Evolutionary conservation across 2,329 filamentous ascomycete genomes (phyloP), one percentile per base, ranked within the genome.

Genomic region (Sporothrix mexicana): DNA sequence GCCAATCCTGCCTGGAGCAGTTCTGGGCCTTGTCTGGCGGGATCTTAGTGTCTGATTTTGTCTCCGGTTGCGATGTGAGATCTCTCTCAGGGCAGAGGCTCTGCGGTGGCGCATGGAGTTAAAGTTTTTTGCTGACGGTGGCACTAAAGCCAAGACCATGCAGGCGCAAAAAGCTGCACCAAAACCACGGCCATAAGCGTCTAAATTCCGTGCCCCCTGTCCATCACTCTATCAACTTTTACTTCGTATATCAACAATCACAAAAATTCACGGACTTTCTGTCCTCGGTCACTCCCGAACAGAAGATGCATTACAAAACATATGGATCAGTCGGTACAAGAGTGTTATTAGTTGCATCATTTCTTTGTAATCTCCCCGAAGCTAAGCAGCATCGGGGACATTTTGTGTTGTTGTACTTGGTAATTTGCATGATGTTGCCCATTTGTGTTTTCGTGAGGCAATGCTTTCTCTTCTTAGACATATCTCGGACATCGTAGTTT

Each of bases 51-150:
- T 7, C 30, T 5, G 3, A 7, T 36, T 36, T 36, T 36, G 30
- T 36, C 30, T 36, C 30, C 30, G 30, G 30, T 36, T 36, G 30
- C 30, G 30, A 36, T 36, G 30, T 30, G 30, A 5, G 30, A 30
- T 30, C 30, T n/a, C n/a, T n/a, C n/a, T n/a, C n/a, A n/a, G n/a
- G n/a, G n/a, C n/a, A n/a, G n/a, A n/a, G n/a, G n/a, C 30, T 30
- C 30, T 30, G 5, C 3, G 5, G 4, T 43, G 17, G 59, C 36
- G 30, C 59, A 62, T 43, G 59, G 36, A 62, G 59, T 62, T 43
- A 62, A 62, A 43, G 36, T n/a, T 20, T 36, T 41, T 61, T 43
- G 59, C 59, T 62, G 57, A 43, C 59, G 59, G 30, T 12, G 9
- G 15, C 17, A 41, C 30, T 17, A 41, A 5, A 61, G 57, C 30